A percentile compares a stretch with the other conserved stretches of the same genome.
These are phyloP conservation scores for Populus ilicifolia DNA, from an alignment of 345 rosid species.

Conservation along the genomic window DNA sequence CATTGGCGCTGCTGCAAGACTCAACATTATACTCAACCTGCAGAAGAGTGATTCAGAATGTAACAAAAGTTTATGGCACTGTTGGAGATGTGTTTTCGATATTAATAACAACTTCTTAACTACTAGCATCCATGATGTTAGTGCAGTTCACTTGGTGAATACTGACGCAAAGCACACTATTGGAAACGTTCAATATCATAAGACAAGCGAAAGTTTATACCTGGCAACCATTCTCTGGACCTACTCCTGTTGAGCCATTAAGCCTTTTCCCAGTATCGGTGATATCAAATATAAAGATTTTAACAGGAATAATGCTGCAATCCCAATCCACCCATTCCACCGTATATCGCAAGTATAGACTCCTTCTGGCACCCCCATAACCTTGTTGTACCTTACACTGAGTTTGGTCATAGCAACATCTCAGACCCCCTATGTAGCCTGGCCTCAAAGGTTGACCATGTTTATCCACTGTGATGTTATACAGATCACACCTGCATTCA, in stretches of 20 bases:
- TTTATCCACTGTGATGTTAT: constrained; percentile 61
- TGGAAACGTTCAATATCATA: not conserved
- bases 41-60: not conserved
- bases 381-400: constrained; percentile 58
- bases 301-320: constrained; percentile 51
- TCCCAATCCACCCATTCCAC: constrained; percentile 77
- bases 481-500: constrained; percentile 70
- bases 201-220: constrained; percentile 22
- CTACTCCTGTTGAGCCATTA: constrained; percentile 29
- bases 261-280: constrained; percentile 52
- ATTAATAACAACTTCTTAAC: no score
- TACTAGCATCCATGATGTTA: not conserved
- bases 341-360: constrained; percentile 56
- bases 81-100: not conserved
- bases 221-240: constrained; percentile 49
- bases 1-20: constrained; percentile 34
- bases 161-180: not conserved
- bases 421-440: constrained; percentile 61
- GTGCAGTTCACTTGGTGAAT: not conserved
- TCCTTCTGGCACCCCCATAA: constrained; percentile 44
- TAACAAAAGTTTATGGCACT: not conserved
- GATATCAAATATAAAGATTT: constrained; percentile 63
- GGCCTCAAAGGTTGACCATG: constrained; percentile 48
- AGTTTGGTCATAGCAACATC: constrained; percentile 67
- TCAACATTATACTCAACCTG: constrained; percentile 72